Evolutionary conservation across 345 rosid species (phyloP).

Genomic region (Excoecaria cochinchinensis): DNA sequence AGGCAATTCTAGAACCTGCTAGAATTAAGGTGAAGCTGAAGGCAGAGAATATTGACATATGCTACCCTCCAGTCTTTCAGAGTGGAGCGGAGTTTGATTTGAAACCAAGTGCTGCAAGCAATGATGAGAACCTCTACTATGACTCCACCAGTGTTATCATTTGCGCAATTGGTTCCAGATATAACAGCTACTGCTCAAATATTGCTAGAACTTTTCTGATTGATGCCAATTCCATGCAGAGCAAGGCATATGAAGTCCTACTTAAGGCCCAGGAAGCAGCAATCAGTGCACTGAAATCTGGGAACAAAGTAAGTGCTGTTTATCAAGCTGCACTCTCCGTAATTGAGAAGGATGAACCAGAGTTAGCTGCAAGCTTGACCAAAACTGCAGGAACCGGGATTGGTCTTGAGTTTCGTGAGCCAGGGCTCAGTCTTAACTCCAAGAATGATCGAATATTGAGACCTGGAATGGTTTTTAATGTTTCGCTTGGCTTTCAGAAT

Average conservation of each 20-base stretch:
- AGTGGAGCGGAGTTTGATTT: constrained; percentile 94
- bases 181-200: constrained; percentile 91
- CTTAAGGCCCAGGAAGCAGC: constrained; percentile 94
- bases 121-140: constrained; percentile 68
- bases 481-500: constrained; percentile 87
- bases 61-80: constrained; percentile 95
- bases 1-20: constrained; percentile 78
- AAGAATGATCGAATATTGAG: constrained; percentile 69
- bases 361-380: constrained; percentile 63
- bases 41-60: constrained; percentile 89
- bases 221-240: constrained; percentile 78
- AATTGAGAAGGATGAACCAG: constrained; percentile 81
- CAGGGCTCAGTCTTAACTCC: constrained; percentile 71
- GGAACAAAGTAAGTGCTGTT: constrained; percentile 58
- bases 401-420: constrained; percentile 94
- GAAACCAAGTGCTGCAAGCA: constrained; percentile 91
- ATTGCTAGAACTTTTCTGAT: constrained; percentile 79
- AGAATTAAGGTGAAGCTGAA: constrained; percentile 77
- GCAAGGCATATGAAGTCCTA: constrained; percentile 88
- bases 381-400: constrained; percentile 97
- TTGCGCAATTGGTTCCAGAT: constrained; percentile 83
- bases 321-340: constrained; percentile 80
- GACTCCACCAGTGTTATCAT: constrained; percentile 86
- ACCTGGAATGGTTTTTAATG: constrained; percentile 76
- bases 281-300: constrained; percentile 65